These are phyloP conservation scores for Zoysia japonica DNA, from an alignment of 176 grass and related monocot species.

Conservation along the genomic window DNA sequence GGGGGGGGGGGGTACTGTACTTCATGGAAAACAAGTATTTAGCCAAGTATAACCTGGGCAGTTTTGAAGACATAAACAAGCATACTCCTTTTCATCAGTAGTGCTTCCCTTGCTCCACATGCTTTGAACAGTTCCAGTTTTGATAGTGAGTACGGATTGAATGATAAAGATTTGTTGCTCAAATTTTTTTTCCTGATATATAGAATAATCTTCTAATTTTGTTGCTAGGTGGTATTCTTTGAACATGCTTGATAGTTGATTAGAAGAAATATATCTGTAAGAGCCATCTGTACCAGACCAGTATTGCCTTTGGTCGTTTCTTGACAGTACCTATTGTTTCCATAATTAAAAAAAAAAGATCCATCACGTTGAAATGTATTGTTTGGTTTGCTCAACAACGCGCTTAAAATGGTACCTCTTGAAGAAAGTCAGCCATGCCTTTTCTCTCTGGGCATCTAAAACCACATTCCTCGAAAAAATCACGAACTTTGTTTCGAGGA, in stretches of 20 bases:
- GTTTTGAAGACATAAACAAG: constrained; percentile 55
- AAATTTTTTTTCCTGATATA: not conserved
- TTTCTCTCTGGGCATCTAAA: constrained; percentile 71
- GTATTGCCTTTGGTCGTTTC: constrained; percentile 65
- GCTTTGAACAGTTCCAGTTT: constrained; percentile 58
- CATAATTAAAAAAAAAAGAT: not conserved
- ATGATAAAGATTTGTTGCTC: constrained; percentile 44
- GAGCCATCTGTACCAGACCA: constrained; percentile 37
- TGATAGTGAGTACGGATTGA: constrained; percentile 46
- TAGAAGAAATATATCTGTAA: constrained; percentile 2
- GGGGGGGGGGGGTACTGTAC: not conserved
- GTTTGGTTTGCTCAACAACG: no score
- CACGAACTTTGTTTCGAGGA: constrained; percentile 34
- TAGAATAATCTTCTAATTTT: no score
- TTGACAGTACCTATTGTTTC: constrained; percentile 44
- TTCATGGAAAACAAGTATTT: not conserved
- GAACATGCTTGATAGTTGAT: constrained; percentile 21
- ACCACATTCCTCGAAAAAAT: constrained; percentile 50
- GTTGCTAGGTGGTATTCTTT: not conserved
- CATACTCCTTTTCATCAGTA: constrained; percentile 57
- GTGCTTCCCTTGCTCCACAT: constrained; percentile 46
- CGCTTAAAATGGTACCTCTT: constrained; percentile 45
- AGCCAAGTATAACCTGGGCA: constrained; percentile 19
- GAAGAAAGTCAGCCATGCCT: constrained; percentile 58
- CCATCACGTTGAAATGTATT: no score